Evolutionary conservation across 805 yeast genomes (phyloP), one percentile per base, ranked within the genome.

Genomic region (Clavispora phyllophila): DNA sequence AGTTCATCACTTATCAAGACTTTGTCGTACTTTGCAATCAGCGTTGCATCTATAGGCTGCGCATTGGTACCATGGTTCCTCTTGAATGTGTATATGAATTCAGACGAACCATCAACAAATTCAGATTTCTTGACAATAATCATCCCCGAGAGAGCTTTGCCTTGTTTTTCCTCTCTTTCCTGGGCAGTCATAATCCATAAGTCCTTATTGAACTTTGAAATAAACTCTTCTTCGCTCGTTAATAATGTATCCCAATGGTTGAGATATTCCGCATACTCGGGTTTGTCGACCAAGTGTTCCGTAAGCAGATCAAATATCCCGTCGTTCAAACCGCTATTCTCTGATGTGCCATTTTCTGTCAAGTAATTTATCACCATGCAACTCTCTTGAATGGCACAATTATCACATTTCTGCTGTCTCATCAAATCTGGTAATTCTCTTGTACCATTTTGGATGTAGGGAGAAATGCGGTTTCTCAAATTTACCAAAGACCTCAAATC

Each of bases 1-100:
- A 59, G 46, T 52, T 87, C 95, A 58, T 86, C 96, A 55, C 96
- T 88, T 1, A 89, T 66, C 13, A 84, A 70, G 1, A 90, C 75
- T 31, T 79, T 68, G 55, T 90, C 96, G 48, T 75, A 71, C 29
- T 70, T 66, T 0, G 66, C 40, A 2, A 88, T 53, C 44, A 83
- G 87, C 0, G 82, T 64, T 2, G 56, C 36, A 27, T 59, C 58
- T 45, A 66, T 42, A 8, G 66, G 40, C 12, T 9, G 40, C 13
- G 23, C 17, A 2, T 40, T n/a, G 5, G 43, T 6, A 43, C 37
- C 38, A 10, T 33, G 41, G 54, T 82, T 67, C 39, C 60, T 37
- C 14, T 24, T 62, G 54, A 83, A 78, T 0, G 76, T 70, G 57
- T 82, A 83, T 8, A 65, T 37, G 48, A 63, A 80, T 9, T 52